These are phyloP conservation scores for Heterobasidion parviporum DNA, from an alignment of 1,284 basidiomycete species.

Conservation along the genomic window DNA sequence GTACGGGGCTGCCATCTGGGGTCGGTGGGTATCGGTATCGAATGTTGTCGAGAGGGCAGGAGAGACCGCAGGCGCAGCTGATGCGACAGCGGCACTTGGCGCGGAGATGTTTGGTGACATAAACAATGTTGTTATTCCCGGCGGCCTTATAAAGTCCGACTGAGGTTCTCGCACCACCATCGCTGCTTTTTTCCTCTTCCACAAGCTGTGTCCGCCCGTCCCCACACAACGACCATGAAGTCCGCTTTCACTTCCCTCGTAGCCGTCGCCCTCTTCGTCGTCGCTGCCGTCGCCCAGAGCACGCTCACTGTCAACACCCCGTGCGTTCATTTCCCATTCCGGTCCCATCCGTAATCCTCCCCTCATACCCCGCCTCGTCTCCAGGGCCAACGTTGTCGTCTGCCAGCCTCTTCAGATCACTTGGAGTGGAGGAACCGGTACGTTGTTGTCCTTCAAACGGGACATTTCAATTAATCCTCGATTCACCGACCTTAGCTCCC, in stretches of 20 bases:
- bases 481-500: slow-evolving; percentile 6
- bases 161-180: background rate
- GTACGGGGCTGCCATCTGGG: too few relatives aligned
- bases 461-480: too few relatives aligned
- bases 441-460: slow-evolving; percentile 15
- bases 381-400: slow-evolving; percentile 32
- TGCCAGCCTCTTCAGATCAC: slow-evolving; percentile 42
- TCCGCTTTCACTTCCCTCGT: slow-evolving; percentile 23
- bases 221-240: slow-evolving; percentile 31
- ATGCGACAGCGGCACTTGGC: too few relatives aligned
- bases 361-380: slow-evolving; percentile 7
- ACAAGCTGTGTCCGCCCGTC: background rate
- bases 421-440: slow-evolving; percentile 45
- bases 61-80: too few relatives aligned
- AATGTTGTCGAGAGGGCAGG: too few relatives aligned
- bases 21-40: too few relatives aligned
- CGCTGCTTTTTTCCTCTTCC: slow-evolving; percentile 1
- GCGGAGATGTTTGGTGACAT: background rate
- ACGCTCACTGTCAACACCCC: slow-evolving; percentile 48
- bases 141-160: slow-evolving; percentile 2
- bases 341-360: background rate
- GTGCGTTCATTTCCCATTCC: slow-evolving; percentile 28
- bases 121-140: slow-evolving; percentile 1
- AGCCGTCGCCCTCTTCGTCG: slow-evolving; percentile 28
- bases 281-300: slow-evolving; percentile 33